Evolutionary conservation across 371 early-diverging fungal species (phyloP).

Genomic region (Rhizopus sp.): DNA sequence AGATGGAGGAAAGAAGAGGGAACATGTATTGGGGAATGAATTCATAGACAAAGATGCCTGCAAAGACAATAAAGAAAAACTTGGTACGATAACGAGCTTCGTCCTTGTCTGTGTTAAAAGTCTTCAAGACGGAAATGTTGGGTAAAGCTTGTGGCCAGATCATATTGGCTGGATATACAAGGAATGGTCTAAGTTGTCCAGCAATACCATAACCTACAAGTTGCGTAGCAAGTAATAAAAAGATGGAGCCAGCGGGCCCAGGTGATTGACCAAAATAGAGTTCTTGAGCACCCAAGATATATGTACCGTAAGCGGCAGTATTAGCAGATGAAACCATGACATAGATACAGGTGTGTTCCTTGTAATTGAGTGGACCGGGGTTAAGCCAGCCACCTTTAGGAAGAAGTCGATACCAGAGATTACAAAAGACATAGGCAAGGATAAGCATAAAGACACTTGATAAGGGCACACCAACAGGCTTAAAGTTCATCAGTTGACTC

Average conservation of each 20-base stretch:
- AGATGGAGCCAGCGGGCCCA: slow-evolving; percentile 44
- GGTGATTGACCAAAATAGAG: slow-evolving; percentile 53
- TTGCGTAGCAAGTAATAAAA: slow-evolving; percentile 66
- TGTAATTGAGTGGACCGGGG: slow-evolving; percentile 48
- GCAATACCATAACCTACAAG: slow-evolving; percentile 83
- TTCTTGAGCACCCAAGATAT: slow-evolving; percentile 57
- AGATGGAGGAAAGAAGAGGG: slow-evolving; percentile 52
- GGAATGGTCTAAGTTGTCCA: slow-evolving; percentile 75
- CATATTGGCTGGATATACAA: slow-evolving; percentile 85
- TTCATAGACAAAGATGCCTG: slow-evolving; percentile 40
- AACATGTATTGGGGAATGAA: slow-evolving; percentile 53
- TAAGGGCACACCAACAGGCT: slow-evolving; percentile 41
- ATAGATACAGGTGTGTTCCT: slow-evolving; percentile 47
- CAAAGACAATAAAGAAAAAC: slow-evolving; percentile 54
- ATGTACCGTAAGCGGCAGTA: slow-evolving; percentile 48
- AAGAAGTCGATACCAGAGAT: slow-evolving; percentile 31
- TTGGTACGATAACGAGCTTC: slow-evolving; percentile 65
- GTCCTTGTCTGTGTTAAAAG: slow-evolving; percentile 65
- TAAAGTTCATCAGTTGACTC: slow-evolving; percentile 44
- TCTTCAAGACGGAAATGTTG: slow-evolving; percentile 71
- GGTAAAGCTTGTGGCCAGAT: slow-evolving; percentile 86
- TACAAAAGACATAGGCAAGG: slow-evolving; percentile 42
- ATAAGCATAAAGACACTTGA: slow-evolving; percentile 48
- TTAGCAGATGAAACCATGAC: slow-evolving; percentile 43
- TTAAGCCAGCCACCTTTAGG: slow-evolving; percentile 40